Conservation (phyloP, 140 eudicot genomes). For the Stevia rebaudiana region DNA sequence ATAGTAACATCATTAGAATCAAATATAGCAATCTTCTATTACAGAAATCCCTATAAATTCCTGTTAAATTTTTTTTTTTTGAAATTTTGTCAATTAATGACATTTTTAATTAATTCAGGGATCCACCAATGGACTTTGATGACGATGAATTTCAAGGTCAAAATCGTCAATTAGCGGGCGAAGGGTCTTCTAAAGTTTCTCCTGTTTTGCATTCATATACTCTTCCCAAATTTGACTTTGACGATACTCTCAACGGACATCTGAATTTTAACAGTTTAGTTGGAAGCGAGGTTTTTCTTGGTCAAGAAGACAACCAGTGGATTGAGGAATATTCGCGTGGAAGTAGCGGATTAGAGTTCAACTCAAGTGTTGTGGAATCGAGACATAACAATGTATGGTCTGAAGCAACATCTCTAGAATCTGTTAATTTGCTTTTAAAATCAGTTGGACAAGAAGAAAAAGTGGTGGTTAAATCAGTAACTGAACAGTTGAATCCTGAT, state of each 20-base stretch:
- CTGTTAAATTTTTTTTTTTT: neutral
- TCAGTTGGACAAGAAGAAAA: conserved; percentile 90
- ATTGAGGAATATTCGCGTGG: conserved; percentile 77
- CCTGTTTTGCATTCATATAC: conserved; percentile 53
- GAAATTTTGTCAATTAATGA: neutral
- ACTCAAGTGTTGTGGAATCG: conserved; percentile 56
- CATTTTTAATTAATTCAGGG: conserved; percentile 33
- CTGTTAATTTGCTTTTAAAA: conserved; percentile 83
- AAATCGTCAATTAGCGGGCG: conserved; percentile 57
- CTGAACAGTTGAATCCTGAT: conserved; percentile 29
- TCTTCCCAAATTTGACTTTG: conserved; percentile 79
- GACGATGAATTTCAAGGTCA: conserved; percentile 58
- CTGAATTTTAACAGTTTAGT: conserved; percentile 67
- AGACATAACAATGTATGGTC: conserved; percentile 85
- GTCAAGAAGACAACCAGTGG: conserved; percentile 90
- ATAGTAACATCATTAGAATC: neutral
- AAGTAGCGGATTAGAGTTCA: conserved; percentile 61
- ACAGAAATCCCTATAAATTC: neutral
- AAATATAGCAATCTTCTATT: neutral
- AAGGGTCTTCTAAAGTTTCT: conserved; percentile 53
- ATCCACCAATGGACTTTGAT: conserved; percentile 68
- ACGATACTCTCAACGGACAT: conserved; percentile 54
- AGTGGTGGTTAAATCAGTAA: conserved; percentile 34
- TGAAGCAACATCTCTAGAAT: conserved; percentile 91
- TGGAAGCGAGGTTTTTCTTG: conserved; percentile 82